Percentiles rank a stretch among this genome's conserved stretches.
phyloP scores from a whole-genome alignment of 73 alveolate species.

The Paramecium tetraurelia region DNA sequence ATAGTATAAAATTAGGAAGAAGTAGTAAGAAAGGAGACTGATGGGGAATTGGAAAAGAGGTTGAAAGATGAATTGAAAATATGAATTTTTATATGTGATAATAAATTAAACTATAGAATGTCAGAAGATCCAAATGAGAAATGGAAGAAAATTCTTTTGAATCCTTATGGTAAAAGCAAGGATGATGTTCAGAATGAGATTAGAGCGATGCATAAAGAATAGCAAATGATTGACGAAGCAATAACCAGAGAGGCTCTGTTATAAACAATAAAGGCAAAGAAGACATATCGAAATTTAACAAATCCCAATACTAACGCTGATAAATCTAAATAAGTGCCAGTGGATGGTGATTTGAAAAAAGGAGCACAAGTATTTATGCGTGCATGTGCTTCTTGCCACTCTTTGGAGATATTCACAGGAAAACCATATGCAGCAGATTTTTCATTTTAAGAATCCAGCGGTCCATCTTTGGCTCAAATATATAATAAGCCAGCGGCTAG shows the following conservation, averaged over 20 bases:
- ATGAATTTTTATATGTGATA: constrained; percentile 4
- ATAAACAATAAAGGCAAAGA: background rate
- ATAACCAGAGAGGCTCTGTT: background rate
- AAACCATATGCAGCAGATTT: background rate
- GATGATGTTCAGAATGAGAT: background rate
- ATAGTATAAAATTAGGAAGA: background rate
- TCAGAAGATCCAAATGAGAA: constrained; percentile 14
- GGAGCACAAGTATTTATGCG: constrained; percentile 20
- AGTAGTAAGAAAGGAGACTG: background rate
- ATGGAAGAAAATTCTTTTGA: background rate
- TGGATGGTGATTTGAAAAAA: constrained; percentile 23
- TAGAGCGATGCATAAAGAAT: background rate
- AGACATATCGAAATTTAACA: background rate
- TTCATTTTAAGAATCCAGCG: background rate
- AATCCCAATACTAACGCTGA: background rate
- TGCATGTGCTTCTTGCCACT: constrained; percentile 25
- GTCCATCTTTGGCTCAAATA: background rate
- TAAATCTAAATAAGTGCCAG: background rate
- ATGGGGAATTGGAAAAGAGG: background rate
- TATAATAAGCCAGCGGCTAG: constrained; percentile 38
- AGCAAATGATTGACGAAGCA: background rate
- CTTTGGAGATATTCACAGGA: background rate
- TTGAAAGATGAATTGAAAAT: constrained; percentile 39
- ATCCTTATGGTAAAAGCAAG: background rate
- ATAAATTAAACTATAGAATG: background rate